Percentiles rank a stretch among this genome's conserved stretches.
These are phyloP conservation scores for Cladosporium sp. DNA, from an alignment of 2,329 filamentous ascomycete species.

Conservation along the genomic window DNA sequence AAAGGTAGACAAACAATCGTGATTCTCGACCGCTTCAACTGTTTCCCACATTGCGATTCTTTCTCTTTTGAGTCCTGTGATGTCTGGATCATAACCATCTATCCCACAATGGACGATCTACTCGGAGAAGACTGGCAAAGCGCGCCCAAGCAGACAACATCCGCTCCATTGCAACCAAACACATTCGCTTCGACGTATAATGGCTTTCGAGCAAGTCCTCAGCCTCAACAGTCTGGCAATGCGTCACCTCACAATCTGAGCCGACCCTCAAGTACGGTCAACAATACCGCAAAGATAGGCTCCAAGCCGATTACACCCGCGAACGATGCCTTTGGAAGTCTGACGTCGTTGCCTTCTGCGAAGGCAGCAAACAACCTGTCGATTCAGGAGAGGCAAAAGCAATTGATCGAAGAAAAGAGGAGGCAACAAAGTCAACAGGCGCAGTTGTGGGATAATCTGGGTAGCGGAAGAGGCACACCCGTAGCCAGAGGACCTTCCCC, in stretches of 20 bases:
- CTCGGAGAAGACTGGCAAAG: conserved; percentile 45
- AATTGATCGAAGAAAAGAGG: conserved; percentile 71
- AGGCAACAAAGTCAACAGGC: conserved; percentile 70
- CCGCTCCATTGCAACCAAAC: conserved; percentile 22
- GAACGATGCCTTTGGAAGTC: conserved; percentile 71
- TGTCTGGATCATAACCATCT: not conserved
- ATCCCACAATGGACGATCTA: conserved; percentile 43
- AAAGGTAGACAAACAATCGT: not conserved
- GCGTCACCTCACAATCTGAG: conserved; percentile 25
- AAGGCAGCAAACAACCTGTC: conserved; percentile 65
- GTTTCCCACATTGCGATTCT: not conserved
- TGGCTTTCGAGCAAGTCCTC: conserved; percentile 34
- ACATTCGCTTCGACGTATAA: conserved; percentile 26
- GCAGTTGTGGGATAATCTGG: conserved; percentile 69
- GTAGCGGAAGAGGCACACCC: conserved; percentile 54
- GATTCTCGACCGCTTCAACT: too few relatives aligned
- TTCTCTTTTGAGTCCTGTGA: not conserved
- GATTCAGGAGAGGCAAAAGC: conserved; percentile 60
- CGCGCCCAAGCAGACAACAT: conserved; percentile 24
- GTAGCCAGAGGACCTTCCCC: conserved; percentile 23
- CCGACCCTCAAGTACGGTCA: conserved; percentile 37
- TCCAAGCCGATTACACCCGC: conserved; percentile 49
- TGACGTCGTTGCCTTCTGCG: conserved; percentile 60
- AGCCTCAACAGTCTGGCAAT: conserved; percentile 35
- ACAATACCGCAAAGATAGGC: conserved; percentile 41